phyloP scores from a whole-genome alignment of 768 basidiomycete genomes.

The Mycena belliarum region DNA sequence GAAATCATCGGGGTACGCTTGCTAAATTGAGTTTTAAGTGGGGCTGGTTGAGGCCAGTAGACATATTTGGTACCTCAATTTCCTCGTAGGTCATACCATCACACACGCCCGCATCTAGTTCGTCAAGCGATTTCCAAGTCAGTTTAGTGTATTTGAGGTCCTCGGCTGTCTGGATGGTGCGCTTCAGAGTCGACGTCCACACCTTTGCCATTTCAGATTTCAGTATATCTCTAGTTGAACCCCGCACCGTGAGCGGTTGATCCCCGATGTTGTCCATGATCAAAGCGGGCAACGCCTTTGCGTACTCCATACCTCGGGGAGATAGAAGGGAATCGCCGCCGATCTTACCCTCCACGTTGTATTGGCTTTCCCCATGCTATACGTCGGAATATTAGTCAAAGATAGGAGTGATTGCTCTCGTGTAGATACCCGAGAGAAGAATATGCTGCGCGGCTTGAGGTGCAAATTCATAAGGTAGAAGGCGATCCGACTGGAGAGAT shows the following conservation, averaged over 20 bases:
- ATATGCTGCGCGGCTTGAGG: constrained; percentile 94
- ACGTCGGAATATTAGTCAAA: constrained; percentile 5
- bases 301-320: constrained; percentile 80
- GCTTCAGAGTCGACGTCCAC: constrained; percentile 96
- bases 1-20: constrained; percentile 96
- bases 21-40: constrained; percentile 42
- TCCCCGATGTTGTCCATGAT: constrained; percentile 91
- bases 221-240: neutral
- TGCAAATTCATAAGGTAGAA: constrained; percentile 99
- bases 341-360: constrained; percentile 94
- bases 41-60: neutral
- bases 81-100: constrained; percentile 99
- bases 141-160: constrained; percentile 84
- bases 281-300: constrained; percentile 80
- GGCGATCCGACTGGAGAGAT: constrained; percentile 94
- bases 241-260: constrained; percentile 72
- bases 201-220: constrained; percentile 50
- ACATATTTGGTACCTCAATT: constrained; percentile 70
- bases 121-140: constrained; percentile 98
- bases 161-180: constrained; percentile 90
- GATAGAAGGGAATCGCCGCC: constrained; percentile 96
- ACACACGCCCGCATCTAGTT: constrained; percentile 98
- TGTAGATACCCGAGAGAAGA: constrained; percentile 81
- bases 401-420: neutral
- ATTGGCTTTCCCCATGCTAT: constrained; percentile 97